Percentiles rank a stretch among this genome's conserved stretches.
Evolutionary conservation across 768 basidiomycete genomes (phyloP).

Genomic region (Psilocybe cubensis): DNA sequence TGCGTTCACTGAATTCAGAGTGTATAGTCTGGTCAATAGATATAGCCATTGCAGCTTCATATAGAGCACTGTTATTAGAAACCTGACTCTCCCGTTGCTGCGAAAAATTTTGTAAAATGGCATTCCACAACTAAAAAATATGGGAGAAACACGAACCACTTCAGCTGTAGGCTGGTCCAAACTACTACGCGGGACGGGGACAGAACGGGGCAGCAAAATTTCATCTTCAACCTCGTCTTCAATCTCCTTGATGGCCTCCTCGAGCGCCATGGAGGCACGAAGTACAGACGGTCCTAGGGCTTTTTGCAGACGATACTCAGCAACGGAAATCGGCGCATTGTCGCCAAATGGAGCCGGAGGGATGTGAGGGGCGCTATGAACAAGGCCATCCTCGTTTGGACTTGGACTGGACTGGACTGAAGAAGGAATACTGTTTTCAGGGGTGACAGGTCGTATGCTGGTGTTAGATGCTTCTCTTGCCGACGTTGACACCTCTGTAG

Average conservation of each 20-base stretch:
- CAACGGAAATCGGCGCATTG: slow-evolving; percentile 35
- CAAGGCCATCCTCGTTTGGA: slow-evolving; percentile 32
- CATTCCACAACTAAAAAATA: slow-evolving; percentile 1
- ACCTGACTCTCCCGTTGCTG: slow-evolving; percentile 38
- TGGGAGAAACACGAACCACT: slow-evolving; percentile 24
- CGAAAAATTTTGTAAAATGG: slow-evolving; percentile 15
- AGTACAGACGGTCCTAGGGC: slow-evolving; percentile 53
- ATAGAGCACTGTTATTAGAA: slow-evolving; percentile 42
- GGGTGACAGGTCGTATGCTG: slow-evolving; percentile 56
- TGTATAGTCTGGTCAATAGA: slow-evolving; percentile 62
- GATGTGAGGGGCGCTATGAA: slow-evolving; percentile 45
- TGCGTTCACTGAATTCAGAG: slow-evolving; percentile 51
- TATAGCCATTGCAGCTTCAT: slow-evolving; percentile 72
- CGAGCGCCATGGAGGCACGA: slow-evolving; percentile 75
- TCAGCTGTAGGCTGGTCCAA: slow-evolving; percentile 36
- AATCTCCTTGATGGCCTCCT: slow-evolving; percentile 76
- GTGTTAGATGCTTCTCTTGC: slow-evolving; percentile 40
- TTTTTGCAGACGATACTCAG: slow-evolving; percentile 52
- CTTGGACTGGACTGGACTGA: slow-evolving; percentile 49
- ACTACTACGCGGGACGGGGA: slow-evolving; percentile 46
- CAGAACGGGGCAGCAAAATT: slow-evolving; percentile 72
- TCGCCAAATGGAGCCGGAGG: slow-evolving; percentile 41
- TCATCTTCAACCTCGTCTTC: slow-evolving; percentile 80
- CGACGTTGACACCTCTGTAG: slow-evolving; percentile 43
- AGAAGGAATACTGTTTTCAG: slow-evolving; percentile 47